Base-by-base conservation (phyloP, 148 eudicot species). In the Persicaria tinctoria region DNA sequence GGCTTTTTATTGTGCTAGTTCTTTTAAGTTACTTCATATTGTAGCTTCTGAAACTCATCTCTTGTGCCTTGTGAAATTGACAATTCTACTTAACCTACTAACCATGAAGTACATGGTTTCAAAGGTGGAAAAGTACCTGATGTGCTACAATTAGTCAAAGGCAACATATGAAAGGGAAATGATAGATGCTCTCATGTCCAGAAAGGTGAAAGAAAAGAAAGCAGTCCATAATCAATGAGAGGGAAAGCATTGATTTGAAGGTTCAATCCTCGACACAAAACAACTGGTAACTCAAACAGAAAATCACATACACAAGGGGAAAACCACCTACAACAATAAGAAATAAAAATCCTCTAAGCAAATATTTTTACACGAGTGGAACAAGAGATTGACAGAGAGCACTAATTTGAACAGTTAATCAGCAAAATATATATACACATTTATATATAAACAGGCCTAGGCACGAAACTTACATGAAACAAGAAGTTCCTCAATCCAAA, bases 121-220 rank as follows among this genome's bases (percentile, higher is more conserved):
- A 70, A 70, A n/a, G n/a, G n/a, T n/a, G n/a, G n/a, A n/a, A n/a
- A n/a, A n/a, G n/a, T n/a, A n/a, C n/a, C 17, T 46, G 20, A 0
- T 41, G 38, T 68, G 50, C 50, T 44, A 44, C 47, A 7, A 41
- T 68, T 47, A 14, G 50, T n/a, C n/a, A n/a, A n/a, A n/a, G n/a
- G n/a, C n/a, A n/a, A n/a, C n/a, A n/a, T n/a, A n/a, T n/a, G n/a
- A 45, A 68, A 44, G 6, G 23, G 50, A 17, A 68, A 68, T 23
- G 72, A 45, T 68, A 41, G 72, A 68, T 44, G 50, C 50, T 41
- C 9, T 46, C 54, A 70, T n/a, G 55, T 70, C 13, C 53, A n/a
- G 54, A 70, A 70, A 46, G 54, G 53, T 5, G 54, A 38, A 66
- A 66, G 17, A 66, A 66, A 66, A 66, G 70, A 45, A 66, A 66